Evolutionary conservation across 2,329 filamentous ascomycete genomes (phyloP).

Genomic region (Aspergillus proliferans): DNA sequence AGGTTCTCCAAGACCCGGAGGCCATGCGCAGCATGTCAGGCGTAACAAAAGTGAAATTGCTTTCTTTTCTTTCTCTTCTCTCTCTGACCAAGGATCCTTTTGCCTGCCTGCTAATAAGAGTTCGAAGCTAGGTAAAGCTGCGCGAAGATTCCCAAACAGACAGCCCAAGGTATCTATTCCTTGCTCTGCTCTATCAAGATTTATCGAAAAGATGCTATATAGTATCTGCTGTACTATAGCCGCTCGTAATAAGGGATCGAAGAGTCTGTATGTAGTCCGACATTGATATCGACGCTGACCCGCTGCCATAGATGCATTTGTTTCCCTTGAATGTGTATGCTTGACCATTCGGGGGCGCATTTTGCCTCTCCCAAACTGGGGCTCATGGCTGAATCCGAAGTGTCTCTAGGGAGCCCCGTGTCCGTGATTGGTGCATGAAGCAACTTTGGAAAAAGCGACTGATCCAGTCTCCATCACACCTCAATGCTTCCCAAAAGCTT

Average conservation of each 20-base stretch:
- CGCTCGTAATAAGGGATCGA: slow-evolving; percentile 32
- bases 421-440: background rate
- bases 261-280: slow-evolving; percentile 21
- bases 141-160: slow-evolving; percentile 32
- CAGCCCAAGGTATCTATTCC: slow-evolving; percentile 41
- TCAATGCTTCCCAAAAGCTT: background rate
- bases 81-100: slow-evolving; percentile 28
- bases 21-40: slow-evolving; percentile 25
- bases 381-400: background rate
- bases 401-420: background rate
- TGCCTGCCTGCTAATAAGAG: slow-evolving; percentile 70
- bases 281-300: slow-evolving; percentile 15
- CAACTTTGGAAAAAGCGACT: slow-evolving; percentile 2
- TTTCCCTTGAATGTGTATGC: slow-evolving; percentile 4
- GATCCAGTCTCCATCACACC: background rate
- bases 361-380: slow-evolving; percentile 5
- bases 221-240: slow-evolving; percentile 46
- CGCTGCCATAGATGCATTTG: slow-evolving; percentile 8
- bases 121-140: slow-evolving; percentile 62
- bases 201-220: slow-evolving; percentile 64
- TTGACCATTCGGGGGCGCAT: slow-evolving; percentile 8
- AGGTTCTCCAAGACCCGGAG: slow-evolving; percentile 12
- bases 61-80: slow-evolving; percentile 26
- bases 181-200: slow-evolving; percentile 61
- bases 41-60: slow-evolving; percentile 33